Base-by-base conservation (phyloP, 345 rosid species). In the Hypericum perforatum region DNA sequence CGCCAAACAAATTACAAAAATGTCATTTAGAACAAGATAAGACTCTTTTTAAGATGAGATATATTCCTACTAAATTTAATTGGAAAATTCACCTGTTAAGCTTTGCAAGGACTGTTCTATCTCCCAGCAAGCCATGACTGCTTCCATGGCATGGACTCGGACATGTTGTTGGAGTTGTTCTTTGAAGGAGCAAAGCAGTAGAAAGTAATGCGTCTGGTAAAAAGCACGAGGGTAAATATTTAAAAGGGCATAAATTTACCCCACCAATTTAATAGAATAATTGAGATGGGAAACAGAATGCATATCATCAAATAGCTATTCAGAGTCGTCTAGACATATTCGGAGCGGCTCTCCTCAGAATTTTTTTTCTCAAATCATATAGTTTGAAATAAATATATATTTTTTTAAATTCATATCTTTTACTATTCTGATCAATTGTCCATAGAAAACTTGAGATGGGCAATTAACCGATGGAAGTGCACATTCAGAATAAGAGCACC, bases 51-150 rank as follows among this genome's bases (percentile, higher is more conserved):
- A 36, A 9, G 11, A 13, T 22, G 11, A 8, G 7, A 12, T 32
- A 15, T 8, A 39, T 41, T 3, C 47, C 32, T 39, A 16, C 10
- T 15, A 9, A 7, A 15, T 39, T 8, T 11, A 8, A 11, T 7
- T 12, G 43, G n/a, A 6, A 40, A 9, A 7, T 42, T 51, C 37
- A 85, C 97, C 97, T 59, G 97, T 89, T 71, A 92, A 76, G 77
- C 99, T 84, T 65, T 94, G 99, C 39, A 94, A 74, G 52, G 94
- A 84, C 70, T 94, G 97, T 76, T 94, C 97, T 45, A 94, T 82
- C 71, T 89, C 97, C 99, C 99, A 92, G 69, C 99, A 92, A 45
- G 99, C 97, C 97, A 92, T 89, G 36, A 89, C 99, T 8, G 99
- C 99, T 74, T 92, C 99, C 99, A 92, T 92, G 5, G 97, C 97